Evolutionary conservation across 2,329 filamentous ascomycete species (phyloP), one percentile per base, ranked within the genome.

Genomic region (Cercospora janseana): DNA sequence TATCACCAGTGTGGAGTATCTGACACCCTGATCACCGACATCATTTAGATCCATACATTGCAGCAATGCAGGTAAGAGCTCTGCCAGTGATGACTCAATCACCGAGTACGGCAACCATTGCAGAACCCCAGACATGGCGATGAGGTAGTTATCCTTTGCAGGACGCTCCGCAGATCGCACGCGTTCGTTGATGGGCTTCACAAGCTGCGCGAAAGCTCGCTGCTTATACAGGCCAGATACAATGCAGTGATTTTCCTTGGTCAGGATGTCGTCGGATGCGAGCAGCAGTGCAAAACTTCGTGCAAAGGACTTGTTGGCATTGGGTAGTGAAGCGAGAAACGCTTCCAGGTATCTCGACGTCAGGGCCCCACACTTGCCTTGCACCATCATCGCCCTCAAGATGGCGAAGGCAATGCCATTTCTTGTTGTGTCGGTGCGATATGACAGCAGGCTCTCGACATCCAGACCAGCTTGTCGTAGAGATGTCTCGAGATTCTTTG

Each of bases 141-240:
- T 75, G 18, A 86, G 75, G 59, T 83, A 82, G 54, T 82, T 80
- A 38, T 76, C 73, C 65, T 85, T 86, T 15, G 72, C 66, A 9
- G 68, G 57, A 49, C 61, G 51, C 23, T 68, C 65, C 6, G 75
- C 72, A 13, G 66, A 66, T 49, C 73, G 75, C 62, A 83, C 80
- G 3, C 72, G 70, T 20, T 72, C 66, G 4, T 79, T 75, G 42
- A 85, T 78, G 23, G 75, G 66, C 0, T 82, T 81, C 2, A 81
- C 72, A 4, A 82, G 71, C 12, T 80, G 77, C 23, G 75, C 75
- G 67, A 86, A 86, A 31, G 79, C 74, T 54, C 79, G 81, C 60
- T 86, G 83, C 61, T 82, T 83, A 57, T 80, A 77, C 2, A 86
- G 71, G 3, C 81, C 72, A 3, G 82, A 79, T 28, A 86, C 77